These are phyloP conservation scores for Fraxinus baroniana DNA, from an alignment of 305 asterid genomes.

Conservation along the genomic window DNA sequence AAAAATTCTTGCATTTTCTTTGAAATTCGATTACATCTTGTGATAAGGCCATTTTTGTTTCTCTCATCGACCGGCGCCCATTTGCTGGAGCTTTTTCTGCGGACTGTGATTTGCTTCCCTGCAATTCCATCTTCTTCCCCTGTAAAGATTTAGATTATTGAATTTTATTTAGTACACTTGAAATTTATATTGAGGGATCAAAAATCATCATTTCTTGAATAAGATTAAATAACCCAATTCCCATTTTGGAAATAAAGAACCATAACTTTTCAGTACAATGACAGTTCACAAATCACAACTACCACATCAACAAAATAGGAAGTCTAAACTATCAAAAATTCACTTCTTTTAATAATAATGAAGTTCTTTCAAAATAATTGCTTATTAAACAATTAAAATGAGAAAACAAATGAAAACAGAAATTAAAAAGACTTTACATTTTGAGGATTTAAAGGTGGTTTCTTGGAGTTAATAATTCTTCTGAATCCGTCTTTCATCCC, in stretches of 20 bases:
- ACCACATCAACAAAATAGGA: neutral
- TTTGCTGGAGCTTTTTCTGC: conserved; percentile 22
- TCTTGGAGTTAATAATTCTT: conserved; percentile 22
- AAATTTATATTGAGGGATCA: neutral
- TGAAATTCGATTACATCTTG: conserved; percentile 36
- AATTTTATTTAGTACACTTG: neutral
- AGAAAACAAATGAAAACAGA: neutral
- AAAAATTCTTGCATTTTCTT: neutral
- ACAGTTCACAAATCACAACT: neutral
- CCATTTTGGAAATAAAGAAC: neutral
- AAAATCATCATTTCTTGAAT: neutral
- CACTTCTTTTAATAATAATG: neutral
- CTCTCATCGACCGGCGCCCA: conserved; percentile 31
- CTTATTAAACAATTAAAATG: neutral
- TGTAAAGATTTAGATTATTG: conserved; percentile 21
- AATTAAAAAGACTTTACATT: conserved; percentile 26
- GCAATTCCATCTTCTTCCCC: conserved; percentile 40
- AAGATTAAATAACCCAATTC: neutral
- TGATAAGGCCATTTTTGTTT: conserved; percentile 42
- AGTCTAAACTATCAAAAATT: neutral
- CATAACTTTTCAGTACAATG: neutral
- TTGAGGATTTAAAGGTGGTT: conserved; percentile 37
- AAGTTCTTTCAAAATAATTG: neutral
- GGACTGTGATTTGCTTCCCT: conserved; percentile 23
- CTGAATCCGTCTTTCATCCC: conserved; percentile 29